Base-by-base conservation (phyloP, 768 basidiomycete genomes). In the Lentinula sp. region DNA sequence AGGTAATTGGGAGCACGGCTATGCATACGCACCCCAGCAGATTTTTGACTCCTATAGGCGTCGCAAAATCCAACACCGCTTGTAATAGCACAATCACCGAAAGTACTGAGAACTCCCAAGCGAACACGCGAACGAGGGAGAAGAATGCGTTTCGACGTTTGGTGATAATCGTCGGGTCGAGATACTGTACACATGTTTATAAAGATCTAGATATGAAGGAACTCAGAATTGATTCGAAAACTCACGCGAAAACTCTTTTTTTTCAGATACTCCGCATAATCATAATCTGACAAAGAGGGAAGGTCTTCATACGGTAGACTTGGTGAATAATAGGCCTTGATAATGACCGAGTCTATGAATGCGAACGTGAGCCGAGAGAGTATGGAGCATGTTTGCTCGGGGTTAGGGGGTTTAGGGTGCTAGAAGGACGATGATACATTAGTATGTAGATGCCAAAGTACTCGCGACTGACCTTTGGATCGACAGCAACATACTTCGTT, bases 401-500 rank as follows among this genome's bases (percentile, higher is more conserved):
- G 75, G 54, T 72, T 73, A 1, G 72, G 69, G 2, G 16, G 9
- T 50, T 52, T 60, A 1, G 50, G 48, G 21, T 49, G 35, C 58
- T 59, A 52, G 21, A 39, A 49, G 61, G 21, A 21, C 18, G 23
- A 23, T 23, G 23, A 23, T 23, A 23, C 23, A 39, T 49, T 15
- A 32, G 8, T 7, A 45, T 2, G n/a, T 5, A 8, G 13, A 21
- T 28, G 32, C 34, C 10, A n/a, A 21, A 52, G 5, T 23, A 2
- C 9, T 18, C 7, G 35, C 9, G 23, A 28, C 57, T 15, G 8
- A 72, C 74, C 69, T 77, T 73, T 2, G 83, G 79, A 65, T 89
- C 80, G 15, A 82, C 74, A 5, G 87, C 85, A 2, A 78, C 69
- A 68, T 89, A 88, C 50, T 74, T 74, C 15, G 83, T 73, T 2